phyloP scores from a whole-genome alignment of 148 eudicot species.

The Vaccinium myrtillus region DNA sequence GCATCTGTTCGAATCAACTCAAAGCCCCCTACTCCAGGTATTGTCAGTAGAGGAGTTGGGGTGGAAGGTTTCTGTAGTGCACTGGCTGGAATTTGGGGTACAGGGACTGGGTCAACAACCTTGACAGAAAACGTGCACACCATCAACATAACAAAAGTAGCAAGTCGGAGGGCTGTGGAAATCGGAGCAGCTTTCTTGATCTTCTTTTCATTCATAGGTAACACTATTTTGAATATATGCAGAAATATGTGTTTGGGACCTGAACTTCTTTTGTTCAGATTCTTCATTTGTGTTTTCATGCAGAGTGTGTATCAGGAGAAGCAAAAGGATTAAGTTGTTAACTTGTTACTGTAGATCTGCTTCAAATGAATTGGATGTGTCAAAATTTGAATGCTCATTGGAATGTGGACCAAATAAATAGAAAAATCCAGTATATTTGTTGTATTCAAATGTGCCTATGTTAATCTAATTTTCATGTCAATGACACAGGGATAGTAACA shows the following conservation, averaged over 20 bases:
- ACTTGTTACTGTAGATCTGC: background rate
- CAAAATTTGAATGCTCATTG: background rate
- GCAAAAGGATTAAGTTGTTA: slow-evolving; percentile 2
- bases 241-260: background rate
- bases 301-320: background rate
- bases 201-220: slow-evolving; percentile 77
- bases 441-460: background rate
- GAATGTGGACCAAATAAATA: background rate
- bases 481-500: background rate
- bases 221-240: background rate
- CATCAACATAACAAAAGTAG: slow-evolving; percentile 68
- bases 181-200: slow-evolving; percentile 77
- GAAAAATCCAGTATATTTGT: background rate
- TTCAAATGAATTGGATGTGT: background rate
- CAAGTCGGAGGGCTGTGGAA: slow-evolving; percentile 67
- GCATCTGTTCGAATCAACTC: slow-evolving; percentile 61
- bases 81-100: slow-evolving; percentile 93
- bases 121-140: slow-evolving; percentile 86
- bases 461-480: background rate
- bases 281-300: background rate
- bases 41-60: slow-evolving; percentile 86
- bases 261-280: background rate
- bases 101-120: slow-evolving; percentile 89
- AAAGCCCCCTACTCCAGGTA: slow-evolving; percentile 78
- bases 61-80: slow-evolving; percentile 93